These are phyloP conservation scores for Peniophora sp. DNA, from an alignment of 1,284 basidiomycete species.

Conservation along the genomic window DNA sequence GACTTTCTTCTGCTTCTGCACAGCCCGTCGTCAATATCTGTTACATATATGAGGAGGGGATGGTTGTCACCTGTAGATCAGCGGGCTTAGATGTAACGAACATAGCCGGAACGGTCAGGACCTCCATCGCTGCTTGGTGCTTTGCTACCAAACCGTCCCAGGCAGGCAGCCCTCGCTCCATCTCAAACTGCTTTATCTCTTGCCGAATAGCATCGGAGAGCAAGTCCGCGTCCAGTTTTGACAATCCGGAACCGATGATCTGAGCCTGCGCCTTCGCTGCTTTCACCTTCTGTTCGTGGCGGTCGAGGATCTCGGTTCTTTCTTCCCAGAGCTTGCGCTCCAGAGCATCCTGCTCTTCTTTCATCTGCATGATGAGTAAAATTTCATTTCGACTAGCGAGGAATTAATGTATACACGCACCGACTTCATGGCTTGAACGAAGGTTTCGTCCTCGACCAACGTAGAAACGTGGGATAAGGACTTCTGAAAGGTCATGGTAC, in stretches of 20 bases:
- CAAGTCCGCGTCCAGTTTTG: conserved; percentile 66
- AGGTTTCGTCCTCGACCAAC: conserved; percentile 41
- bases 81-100: conserved; percentile 39
- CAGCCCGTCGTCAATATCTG: conserved; percentile 5
- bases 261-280: conserved; percentile 58
- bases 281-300: conserved; percentile 63
- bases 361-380: conserved; percentile 29
- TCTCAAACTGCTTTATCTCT: conserved; percentile 59
- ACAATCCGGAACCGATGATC: conserved; percentile 54
- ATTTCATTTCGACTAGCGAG: background rate
- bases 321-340: conserved; percentile 62
- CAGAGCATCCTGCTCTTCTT: conserved; percentile 55
- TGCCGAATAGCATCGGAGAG: conserved; percentile 52
- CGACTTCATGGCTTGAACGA: conserved; percentile 38
- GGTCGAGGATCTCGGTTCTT: conserved; percentile 46
- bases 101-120: conserved; percentile 62
- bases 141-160: conserved; percentile 67
- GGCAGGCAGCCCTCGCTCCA: conserved; percentile 52
- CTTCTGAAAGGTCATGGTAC: conserved; percentile 52
- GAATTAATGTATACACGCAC: conserved; percentile 23
- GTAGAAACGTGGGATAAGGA: conserved; percentile 48
- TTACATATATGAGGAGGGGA: conserved; percentile 2
- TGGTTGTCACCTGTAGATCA: conserved; percentile 44
- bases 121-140: conserved; percentile 57
- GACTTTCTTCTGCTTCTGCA: conserved; percentile 40